Percentiles rank a stretch among this genome's conserved stretches.
These are phyloP conservation scores for Trichophyton mentagrophytes DNA, from an alignment of 2,329 filamentous ascomycete genomes.

Conservation along the genomic window DNA sequence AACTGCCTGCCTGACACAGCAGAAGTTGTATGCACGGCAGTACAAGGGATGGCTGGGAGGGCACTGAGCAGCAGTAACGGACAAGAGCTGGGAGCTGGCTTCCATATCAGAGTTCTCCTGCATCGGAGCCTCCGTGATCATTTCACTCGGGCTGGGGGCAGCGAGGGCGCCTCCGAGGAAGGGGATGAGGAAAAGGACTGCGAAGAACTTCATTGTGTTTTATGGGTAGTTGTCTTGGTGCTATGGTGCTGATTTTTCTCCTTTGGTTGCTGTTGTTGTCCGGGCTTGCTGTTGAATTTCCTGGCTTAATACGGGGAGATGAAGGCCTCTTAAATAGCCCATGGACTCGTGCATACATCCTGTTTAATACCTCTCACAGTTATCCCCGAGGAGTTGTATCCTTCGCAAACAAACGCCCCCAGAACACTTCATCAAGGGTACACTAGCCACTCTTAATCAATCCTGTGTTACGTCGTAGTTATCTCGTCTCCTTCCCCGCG, in stretches of 20 bases:
- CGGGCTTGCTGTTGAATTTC: neutral
- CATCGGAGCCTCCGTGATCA: neutral
- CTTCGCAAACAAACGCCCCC: neutral
- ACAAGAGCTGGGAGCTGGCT: neutral
- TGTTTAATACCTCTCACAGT: neutral
- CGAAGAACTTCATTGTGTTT: neutral
- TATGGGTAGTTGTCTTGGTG: neutral
- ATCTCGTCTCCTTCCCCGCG: neutral
- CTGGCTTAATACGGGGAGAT: neutral
- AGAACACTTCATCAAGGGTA: neutral
- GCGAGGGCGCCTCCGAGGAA: neutral
- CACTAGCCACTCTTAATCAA: neutral
- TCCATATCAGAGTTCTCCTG: neutral
- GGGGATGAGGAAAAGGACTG: neutral
- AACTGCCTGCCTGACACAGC: neutral
- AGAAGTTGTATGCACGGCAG: neutral
- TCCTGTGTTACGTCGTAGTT: neutral
- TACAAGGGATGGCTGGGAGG: neutral
- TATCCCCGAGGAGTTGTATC: neutral
- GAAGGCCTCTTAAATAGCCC: conserved; percentile 1
- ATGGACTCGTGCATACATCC: neutral
- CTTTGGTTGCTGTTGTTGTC: neutral
- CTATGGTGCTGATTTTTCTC: neutral
- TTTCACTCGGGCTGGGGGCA: neutral
- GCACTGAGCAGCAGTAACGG: neutral